phyloP scores from a whole-genome alignment of 805 yeast genomes.

The Yarrowia sp. region DNA sequence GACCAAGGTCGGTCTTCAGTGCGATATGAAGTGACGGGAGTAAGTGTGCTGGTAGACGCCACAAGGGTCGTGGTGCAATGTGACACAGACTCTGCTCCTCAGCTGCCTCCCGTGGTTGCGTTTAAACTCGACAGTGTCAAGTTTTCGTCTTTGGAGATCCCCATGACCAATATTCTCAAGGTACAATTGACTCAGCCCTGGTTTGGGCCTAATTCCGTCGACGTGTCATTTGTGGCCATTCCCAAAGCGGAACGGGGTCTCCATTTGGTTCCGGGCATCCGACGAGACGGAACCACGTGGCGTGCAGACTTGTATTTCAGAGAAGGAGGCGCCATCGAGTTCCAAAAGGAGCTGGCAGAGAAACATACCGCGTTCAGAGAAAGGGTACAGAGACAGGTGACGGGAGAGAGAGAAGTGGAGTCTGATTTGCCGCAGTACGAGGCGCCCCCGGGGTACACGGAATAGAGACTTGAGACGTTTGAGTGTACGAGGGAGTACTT shows the following conservation, averaged over 20 bases:
- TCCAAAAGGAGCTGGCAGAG: slow-evolving; percentile 1
- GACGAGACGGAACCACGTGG: slow-evolving; percentile 21
- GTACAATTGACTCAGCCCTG: slow-evolving; percentile 37
- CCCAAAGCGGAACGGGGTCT: not conserved
- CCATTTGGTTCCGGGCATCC: not conserved
- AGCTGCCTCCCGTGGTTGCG: slow-evolving; percentile 7
- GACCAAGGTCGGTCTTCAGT: not conserved
- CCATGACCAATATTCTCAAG: slow-evolving; percentile 30
- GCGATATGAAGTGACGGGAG: not conserved
- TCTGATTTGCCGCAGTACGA: not conserved
- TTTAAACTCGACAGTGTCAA: slow-evolving; percentile 14
- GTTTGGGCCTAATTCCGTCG: slow-evolving; percentile 38
- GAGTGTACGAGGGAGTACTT: too few species aligned
- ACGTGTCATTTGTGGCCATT: slow-evolving; percentile 12
- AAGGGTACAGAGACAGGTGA: not conserved
- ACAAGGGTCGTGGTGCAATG: not conserved
- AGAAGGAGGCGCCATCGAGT: slow-evolving; percentile 20
- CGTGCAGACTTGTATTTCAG: not conserved
- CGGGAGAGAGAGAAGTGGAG: not conserved
- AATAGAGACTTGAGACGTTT: not conserved
- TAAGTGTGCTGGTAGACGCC: not conserved
- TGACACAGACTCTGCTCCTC: not conserved
- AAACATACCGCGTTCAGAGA: not conserved
- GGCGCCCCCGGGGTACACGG: not conserved
- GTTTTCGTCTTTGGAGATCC: slow-evolving; percentile 32